These are phyloP conservation scores for Halophytophthora polymorphica DNA, from an alignment of 352 stramenopile genomes.

Conservation along the genomic window DNA sequence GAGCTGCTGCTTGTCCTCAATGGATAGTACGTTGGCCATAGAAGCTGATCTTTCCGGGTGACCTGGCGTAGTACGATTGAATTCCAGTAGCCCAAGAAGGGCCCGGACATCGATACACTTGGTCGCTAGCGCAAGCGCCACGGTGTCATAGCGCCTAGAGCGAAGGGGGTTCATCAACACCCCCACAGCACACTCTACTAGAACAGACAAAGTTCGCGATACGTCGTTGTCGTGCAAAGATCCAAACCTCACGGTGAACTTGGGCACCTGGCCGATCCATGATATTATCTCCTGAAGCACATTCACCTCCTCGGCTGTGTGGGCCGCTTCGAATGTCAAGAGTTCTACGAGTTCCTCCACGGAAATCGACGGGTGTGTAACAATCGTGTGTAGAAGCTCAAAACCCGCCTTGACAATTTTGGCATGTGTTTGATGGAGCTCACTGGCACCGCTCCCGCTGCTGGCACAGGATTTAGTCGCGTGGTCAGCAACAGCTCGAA, in stretches of 20 bases:
- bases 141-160: constrained; percentile 10
- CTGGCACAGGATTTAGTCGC: neutral
- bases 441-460: neutral
- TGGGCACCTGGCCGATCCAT: constrained; percentile 5
- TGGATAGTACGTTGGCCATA: neutral
- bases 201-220: neutral
- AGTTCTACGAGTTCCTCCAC: constrained; percentile 17
- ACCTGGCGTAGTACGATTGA: neutral
- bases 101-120: constrained; percentile 7
- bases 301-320: constrained; percentile 2
- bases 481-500: constrained; percentile 5
- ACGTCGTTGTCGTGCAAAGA: no score
- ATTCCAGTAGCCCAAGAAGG: constrained; percentile 11
- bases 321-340: constrained; percentile 7
- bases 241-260: neutral
- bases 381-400: constrained; percentile 17
- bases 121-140: constrained; percentile 6
- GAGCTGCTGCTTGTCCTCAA: constrained; percentile 23
- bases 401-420: constrained; percentile 9
- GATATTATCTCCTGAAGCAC: constrained; percentile 9
- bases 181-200: constrained; percentile 3
- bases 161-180: constrained; percentile 9
- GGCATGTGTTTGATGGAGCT: constrained; percentile 4
- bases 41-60: neutral
- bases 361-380: constrained; percentile 6